These are phyloP conservation scores for Penstemon barbatus DNA, from an alignment of 257 asterid genomes.

Conservation along the genomic window DNA sequence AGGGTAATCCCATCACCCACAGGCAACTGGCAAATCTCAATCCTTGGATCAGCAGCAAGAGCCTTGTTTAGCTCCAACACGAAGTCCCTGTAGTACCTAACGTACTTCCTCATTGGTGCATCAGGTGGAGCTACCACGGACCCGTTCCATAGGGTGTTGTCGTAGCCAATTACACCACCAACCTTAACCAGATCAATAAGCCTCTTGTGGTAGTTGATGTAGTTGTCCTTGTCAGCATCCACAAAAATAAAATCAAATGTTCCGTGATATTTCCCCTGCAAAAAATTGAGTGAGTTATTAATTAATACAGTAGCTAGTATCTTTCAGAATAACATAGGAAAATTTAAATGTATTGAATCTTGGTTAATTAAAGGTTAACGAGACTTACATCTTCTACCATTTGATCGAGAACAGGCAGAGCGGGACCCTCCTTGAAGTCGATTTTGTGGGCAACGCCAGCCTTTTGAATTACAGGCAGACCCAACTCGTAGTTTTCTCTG, in stretches of 20 bases:
- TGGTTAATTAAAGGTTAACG: background rate
- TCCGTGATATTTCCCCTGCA: conserved; percentile 53
- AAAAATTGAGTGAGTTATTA: background rate
- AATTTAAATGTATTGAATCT: background rate
- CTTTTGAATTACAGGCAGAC: conserved; percentile 67
- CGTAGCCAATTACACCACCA: conserved; percentile 86
- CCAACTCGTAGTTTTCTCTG: conserved; percentile 74
- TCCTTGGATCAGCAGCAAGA: conserved; percentile 81
- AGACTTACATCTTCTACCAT: conserved; percentile 51
- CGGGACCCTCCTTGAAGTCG: conserved; percentile 79
- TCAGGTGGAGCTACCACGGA: conserved; percentile 87
- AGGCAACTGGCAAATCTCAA: conserved; percentile 87
- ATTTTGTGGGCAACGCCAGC: conserved; percentile 91
- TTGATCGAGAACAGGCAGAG: conserved; percentile 69
- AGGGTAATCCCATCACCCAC: conserved; percentile 95
- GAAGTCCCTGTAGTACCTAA: conserved; percentile 69
- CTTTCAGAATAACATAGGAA: no score
- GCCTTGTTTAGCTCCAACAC: conserved; percentile 88
- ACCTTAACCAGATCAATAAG: conserved; percentile 71
- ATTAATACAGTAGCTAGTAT: no score
- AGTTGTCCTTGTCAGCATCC: conserved; percentile 92
- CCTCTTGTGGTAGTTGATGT: conserved; percentile 78
- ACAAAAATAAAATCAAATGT: conserved; percentile 78
- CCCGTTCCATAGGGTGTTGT: conserved; percentile 91
- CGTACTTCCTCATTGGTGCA: conserved; percentile 82